Conservation (phyloP, 2,329 filamentous ascomycete species). For the Colletotrichum graminicola region DNA sequence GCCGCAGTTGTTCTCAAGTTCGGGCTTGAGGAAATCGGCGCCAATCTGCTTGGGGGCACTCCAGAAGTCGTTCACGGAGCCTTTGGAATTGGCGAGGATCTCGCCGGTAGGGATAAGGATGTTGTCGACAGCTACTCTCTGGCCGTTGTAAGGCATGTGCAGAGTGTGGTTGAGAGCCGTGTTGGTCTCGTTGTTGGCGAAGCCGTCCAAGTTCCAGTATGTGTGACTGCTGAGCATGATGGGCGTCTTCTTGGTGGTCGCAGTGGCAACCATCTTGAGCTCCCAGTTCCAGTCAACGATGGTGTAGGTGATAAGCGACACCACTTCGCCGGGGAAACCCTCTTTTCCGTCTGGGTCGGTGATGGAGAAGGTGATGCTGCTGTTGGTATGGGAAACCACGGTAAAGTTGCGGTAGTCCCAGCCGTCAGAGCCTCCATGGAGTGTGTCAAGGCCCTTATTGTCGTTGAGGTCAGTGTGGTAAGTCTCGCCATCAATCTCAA, state of each 20-base stretch:
- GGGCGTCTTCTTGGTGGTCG: slow-evolving; percentile 81
- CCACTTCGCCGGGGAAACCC: slow-evolving; percentile 83
- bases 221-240: slow-evolving; percentile 83
- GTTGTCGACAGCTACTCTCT: slow-evolving; percentile 75
- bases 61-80: slow-evolving; percentile 86
- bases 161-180: slow-evolving; percentile 78
- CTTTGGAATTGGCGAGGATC: slow-evolving; percentile 75
- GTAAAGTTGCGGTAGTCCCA: slow-evolving; percentile 87
- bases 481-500: slow-evolving; percentile 72
- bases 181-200: slow-evolving; percentile 77
- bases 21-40: slow-evolving; percentile 71
- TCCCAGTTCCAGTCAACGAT: slow-evolving; percentile 76
- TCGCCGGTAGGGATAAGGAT: slow-evolving; percentile 82
- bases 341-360: slow-evolving; percentile 79
- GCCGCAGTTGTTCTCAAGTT: slow-evolving; percentile 81
- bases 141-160: slow-evolving; percentile 78
- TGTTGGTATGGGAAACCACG: slow-evolving; percentile 74
- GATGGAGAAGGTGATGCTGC: slow-evolving; percentile 81
- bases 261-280: slow-evolving; percentile 77
- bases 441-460: slow-evolving; percentile 71
- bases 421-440: slow-evolving; percentile 78
- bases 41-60: slow-evolving; percentile 84
- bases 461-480: slow-evolving; percentile 75
- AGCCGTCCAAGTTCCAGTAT: slow-evolving; percentile 89
- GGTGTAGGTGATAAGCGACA: slow-evolving; percentile 81